A percentile compares a stretch with the other conserved stretches of the same genome.
These are phyloP conservation scores for Colletotrichum salicis DNA, from an alignment of 2,329 filamentous ascomycete species.

Conservation along the genomic window DNA sequence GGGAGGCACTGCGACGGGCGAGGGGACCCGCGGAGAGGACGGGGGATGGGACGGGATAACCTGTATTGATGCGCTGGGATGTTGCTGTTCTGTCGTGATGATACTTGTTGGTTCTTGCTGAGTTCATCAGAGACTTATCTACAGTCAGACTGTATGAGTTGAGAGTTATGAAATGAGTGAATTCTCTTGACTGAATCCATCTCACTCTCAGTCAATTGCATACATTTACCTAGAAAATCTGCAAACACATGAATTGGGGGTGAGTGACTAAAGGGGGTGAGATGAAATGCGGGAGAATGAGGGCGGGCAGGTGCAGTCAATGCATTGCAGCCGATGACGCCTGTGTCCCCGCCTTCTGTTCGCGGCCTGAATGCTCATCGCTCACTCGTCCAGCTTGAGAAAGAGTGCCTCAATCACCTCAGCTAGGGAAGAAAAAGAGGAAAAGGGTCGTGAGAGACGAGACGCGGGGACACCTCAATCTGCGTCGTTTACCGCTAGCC, in stretches of 20 bases:
- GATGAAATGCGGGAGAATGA: constrained; percentile 2
- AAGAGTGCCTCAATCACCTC: background rate
- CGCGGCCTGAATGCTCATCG: background rate
- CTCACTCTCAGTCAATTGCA: background rate
- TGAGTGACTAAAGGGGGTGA: background rate
- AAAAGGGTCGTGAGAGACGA: background rate
- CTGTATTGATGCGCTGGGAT: too few relatives aligned
- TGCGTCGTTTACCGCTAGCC: constrained; percentile 24
- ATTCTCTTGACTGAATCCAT: background rate
- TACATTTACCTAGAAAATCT: background rate
- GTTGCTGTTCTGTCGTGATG: background rate
- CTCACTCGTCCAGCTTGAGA: background rate
- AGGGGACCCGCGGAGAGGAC: background rate
- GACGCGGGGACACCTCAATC: constrained; percentile 9
- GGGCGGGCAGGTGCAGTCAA: constrained; percentile 11
- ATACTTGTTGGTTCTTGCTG: background rate
- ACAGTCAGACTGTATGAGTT: background rate
- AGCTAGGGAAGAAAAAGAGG: background rate
- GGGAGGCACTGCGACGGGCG: background rate
- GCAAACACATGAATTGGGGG: background rate
- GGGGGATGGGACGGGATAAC: constrained; percentile 23
- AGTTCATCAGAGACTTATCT: background rate
- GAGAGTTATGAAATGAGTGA: background rate
- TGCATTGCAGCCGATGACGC: constrained; percentile 31
- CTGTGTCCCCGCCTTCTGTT: constrained; percentile 8